These are phyloP conservation scores for Heterobasidion occidentale DNA, from an alignment of 1,284 basidiomycete genomes.

Conservation along the genomic window DNA sequence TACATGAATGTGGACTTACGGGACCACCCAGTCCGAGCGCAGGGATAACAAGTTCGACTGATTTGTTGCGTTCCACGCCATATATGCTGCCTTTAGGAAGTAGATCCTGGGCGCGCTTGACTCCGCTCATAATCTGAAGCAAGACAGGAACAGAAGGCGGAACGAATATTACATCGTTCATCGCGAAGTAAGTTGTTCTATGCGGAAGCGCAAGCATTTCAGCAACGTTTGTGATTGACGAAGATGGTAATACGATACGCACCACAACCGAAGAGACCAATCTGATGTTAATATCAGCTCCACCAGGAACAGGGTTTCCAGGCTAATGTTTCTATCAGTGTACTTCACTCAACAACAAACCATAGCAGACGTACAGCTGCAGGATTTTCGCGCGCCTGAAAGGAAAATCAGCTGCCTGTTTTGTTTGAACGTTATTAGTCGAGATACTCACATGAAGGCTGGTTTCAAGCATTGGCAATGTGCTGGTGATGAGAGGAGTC, in stretches of 20 bases:
- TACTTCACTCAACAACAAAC: too few relatives aligned
- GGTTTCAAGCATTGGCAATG: conserved; percentile 18
- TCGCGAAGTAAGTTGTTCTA: conserved; percentile 9
- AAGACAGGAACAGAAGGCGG: conserved; percentile 25
- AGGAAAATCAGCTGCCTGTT: not conserved
- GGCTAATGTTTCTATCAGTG: conserved; percentile 10
- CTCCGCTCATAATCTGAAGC: conserved; percentile 28
- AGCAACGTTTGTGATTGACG: conserved; percentile 19
- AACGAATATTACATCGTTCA: conserved; percentile 20
- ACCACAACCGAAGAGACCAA: not conserved
- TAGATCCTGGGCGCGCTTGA: conserved; percentile 18
- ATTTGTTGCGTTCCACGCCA: conserved; percentile 19
- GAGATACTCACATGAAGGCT: conserved; percentile 13
- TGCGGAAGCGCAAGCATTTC: conserved; percentile 19
- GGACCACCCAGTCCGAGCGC: conserved; percentile 16
- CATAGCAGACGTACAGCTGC: not conserved
- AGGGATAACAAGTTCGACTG: conserved; percentile 27
- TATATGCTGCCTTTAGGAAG: conserved; percentile 24
- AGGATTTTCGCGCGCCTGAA: not conserved
- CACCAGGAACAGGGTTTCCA: conserved; percentile 13
- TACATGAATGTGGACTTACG: not conserved
- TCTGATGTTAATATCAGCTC: not conserved
- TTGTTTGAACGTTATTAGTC: conserved; percentile 4
- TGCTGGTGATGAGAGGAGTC: conserved; percentile 18
- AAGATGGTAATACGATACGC: not conserved